phyloP scores from a whole-genome alignment of 495 filamentous ascomycete species.

The Tuber magnatum region DNA sequence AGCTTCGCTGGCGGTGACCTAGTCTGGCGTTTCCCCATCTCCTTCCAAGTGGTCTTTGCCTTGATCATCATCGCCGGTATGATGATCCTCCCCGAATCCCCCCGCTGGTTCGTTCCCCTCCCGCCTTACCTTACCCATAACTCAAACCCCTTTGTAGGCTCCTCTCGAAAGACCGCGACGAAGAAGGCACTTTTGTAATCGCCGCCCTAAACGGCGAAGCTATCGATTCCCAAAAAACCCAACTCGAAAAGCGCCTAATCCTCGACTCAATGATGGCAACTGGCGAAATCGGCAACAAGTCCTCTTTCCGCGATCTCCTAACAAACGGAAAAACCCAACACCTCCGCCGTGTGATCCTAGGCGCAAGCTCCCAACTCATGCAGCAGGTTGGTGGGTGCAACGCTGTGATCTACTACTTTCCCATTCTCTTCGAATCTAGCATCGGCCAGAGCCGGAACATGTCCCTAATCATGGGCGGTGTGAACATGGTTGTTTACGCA shows the following conservation, averaged over 20 bases:
- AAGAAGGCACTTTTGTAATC: conserved; percentile 63
- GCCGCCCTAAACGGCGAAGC: conserved; percentile 59
- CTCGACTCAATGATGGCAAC: conserved; percentile 58
- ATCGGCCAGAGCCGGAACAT: conserved; percentile 54
- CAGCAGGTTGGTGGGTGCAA: conserved; percentile 75
- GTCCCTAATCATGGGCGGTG: conserved; percentile 63
- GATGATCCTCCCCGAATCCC: conserved; percentile 65
- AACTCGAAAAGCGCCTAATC: conserved; percentile 56
- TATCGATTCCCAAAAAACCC: conserved; percentile 48
- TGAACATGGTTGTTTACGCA: conserved; percentile 73
- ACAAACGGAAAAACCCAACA: conserved; percentile 60
- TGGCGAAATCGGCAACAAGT: conserved; percentile 52
- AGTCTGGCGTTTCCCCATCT: conserved; percentile 74
- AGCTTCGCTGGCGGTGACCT: conserved; percentile 59
- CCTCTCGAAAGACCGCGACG: conserved; percentile 57
- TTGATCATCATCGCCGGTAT: conserved; percentile 59
- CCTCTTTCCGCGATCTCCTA: conserved; percentile 52
- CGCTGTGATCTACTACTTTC: conserved; percentile 78
- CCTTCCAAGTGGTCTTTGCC: conserved; percentile 71
- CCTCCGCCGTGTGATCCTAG: conserved; percentile 57
- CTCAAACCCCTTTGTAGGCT: conserved; percentile 42
- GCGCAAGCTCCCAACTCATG: conserved; percentile 61
- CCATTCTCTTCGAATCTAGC: conserved; percentile 63
- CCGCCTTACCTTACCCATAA: neutral
- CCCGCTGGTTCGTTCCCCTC: conserved; percentile 51